Base-by-base conservation (phyloP, 2,329 filamentous ascomycete species). In the Conoideocrella luteorostrata region DNA sequence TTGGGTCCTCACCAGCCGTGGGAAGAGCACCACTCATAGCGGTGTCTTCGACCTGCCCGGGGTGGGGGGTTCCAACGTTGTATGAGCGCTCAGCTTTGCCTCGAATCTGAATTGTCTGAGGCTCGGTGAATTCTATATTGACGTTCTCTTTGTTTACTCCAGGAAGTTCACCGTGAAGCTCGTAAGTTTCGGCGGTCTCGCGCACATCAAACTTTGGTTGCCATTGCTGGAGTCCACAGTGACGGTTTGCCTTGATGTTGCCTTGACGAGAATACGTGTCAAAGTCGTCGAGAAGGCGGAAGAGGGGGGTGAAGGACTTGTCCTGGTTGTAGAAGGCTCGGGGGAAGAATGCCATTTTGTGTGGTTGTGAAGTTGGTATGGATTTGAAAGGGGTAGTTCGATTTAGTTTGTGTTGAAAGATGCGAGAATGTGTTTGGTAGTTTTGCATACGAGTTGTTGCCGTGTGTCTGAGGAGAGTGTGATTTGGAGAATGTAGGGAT, bases 151-250 rank as follows among this genome's bases (percentile, higher is more conserved):
- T 85, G 50, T 77, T 76, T 54, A 90, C 71, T 44, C 87, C 87
- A 0, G 86, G 82, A 5, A 91, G 78, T 64, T 91, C 86, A 56
- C 86, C 87, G 55, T 90, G 80, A 17, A 91, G 81, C 65, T 91
- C 82, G 59, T 88, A 91, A 50, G 70, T 62, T 5, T 78, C 66
- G 48, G 75, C 74, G 11, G 75, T 77, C 68, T 93, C 87, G 61
- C 78, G 82, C 49, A 90, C 74, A 56, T 91, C 86, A 58, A 91
- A 91, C 65, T 81, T 84, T 43, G 86, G 87, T 46, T 78, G 75
- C 75, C 88, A 90, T 57, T 76, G 69, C 37, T 69, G 71, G 38
- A 74, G 52, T 46, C 48, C 51, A 22, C 47, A 44, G 38, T 56
- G 56, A 26, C 55, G 56, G 39, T 53, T 52, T 35, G 53, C 47